phyloP scores from a whole-genome alignment of 78 protist genomes.

The Anaeramoeba flamelloides region DNA sequence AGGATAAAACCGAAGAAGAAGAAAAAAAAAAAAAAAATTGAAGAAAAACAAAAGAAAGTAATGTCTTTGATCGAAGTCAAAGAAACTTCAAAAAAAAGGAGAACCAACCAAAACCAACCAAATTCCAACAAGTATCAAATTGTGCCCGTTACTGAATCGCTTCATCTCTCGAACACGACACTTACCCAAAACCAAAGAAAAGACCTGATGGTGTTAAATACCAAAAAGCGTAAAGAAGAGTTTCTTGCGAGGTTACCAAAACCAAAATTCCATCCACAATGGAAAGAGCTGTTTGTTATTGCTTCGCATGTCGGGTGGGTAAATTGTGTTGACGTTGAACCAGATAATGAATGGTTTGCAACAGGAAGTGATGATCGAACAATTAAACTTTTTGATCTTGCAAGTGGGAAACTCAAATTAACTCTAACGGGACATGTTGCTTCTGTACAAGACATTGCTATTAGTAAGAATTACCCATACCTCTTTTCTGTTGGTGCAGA shows the following conservation, averaged over 20 bases:
- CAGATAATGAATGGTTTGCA: slow-evolving; percentile 84
- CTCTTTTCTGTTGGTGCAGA: slow-evolving; percentile 90
- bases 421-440: slow-evolving; percentile 85
- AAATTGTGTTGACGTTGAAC: slow-evolving; percentile 73
- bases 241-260: not conserved
- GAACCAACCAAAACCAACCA: too few relatives aligned
- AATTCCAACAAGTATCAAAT: too few relatives aligned
- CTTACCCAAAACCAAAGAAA: too few relatives aligned
- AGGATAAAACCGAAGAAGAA: too few relatives aligned
- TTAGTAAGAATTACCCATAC: slow-evolving; percentile 71
- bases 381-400: slow-evolving; percentile 89
- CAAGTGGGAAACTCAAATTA: slow-evolving; percentile 67
- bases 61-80: too few relatives aligned
- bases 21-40: too few relatives aligned
- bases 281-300: slow-evolving; percentile 38
- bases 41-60: too few relatives aligned
- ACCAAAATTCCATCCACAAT: slow-evolving; percentile 44
- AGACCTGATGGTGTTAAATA: too few relatives aligned
- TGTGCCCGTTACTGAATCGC: too few relatives aligned
- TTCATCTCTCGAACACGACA: too few relatives aligned
- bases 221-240: not conserved
- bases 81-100: too few relatives aligned
- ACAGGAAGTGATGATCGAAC: slow-evolving; percentile 84
- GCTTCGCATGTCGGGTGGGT: slow-evolving; percentile 73
- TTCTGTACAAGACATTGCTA: slow-evolving; percentile 29